phyloP scores from a whole-genome alignment of 2,329 filamentous ascomycete species.

The Penicillium hordei region DNA sequence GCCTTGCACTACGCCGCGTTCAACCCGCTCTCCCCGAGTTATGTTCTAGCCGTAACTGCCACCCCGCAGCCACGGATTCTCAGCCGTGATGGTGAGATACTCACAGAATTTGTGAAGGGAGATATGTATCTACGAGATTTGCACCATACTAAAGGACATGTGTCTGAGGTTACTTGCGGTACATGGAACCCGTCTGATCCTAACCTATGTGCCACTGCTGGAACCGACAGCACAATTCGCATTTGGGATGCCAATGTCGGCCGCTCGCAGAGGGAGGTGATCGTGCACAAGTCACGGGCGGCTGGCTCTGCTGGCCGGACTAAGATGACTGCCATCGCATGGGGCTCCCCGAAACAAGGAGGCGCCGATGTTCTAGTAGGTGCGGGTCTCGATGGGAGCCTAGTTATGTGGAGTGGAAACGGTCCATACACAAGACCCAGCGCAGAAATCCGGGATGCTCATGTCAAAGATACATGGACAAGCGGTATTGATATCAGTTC shows the following conservation, averaged over 20 bases:
- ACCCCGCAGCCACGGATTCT: slow-evolving; percentile 88
- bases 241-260: slow-evolving; percentile 97
- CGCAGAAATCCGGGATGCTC: slow-evolving; percentile 80
- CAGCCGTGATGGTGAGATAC: slow-evolving; percentile 79
- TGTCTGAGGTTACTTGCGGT: slow-evolving; percentile 84
- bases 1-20: slow-evolving; percentile 84
- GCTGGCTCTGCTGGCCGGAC: slow-evolving; percentile 84
- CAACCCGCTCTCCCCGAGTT: slow-evolving; percentile 74
- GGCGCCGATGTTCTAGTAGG: slow-evolving; percentile 75
- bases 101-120: slow-evolving; percentile 90
- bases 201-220: slow-evolving; percentile 84
- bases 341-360: slow-evolving; percentile 76
- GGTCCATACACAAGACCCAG: slow-evolving; percentile 80
- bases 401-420: slow-evolving; percentile 89
- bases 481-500: slow-evolving; percentile 86
- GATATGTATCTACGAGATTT: slow-evolving; percentile 98
- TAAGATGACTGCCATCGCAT: slow-evolving; percentile 89
- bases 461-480: slow-evolving; percentile 82
- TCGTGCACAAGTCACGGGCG: slow-evolving; percentile 93
- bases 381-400: slow-evolving; percentile 81
- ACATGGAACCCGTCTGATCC: slow-evolving; percentile 87
- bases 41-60: slow-evolving; percentile 83
- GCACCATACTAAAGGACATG: slow-evolving; percentile 95
- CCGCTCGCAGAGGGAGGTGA: slow-evolving; percentile 84
- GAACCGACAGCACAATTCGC: slow-evolving; percentile 89